phyloP scores from a whole-genome alignment of 2,329 filamentous ascomycete genomes.

The Scedosporium boydii region DNA sequence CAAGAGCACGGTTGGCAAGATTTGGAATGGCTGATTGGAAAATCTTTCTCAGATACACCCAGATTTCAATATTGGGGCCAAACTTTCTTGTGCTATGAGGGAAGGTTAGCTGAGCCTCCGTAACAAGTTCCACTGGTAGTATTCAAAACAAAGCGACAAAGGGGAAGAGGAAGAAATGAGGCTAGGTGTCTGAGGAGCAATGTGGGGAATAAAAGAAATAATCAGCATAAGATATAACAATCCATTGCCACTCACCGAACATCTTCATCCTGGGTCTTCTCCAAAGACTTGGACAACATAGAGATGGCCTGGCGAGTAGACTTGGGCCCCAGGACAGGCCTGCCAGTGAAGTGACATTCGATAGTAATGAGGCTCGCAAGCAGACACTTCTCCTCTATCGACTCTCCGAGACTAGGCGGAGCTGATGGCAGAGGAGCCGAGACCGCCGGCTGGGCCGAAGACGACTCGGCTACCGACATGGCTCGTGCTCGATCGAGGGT shows the following conservation, averaged over 20 bases:
- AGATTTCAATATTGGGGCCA: conserved; percentile 56
- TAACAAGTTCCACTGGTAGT: too few species aligned
- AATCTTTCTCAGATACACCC: conserved; percentile 54
- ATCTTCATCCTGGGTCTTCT: conserved; percentile 55
- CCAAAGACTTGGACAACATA: conserved; percentile 51
- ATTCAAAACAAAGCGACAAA: too few species aligned
- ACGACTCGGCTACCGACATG: conserved; percentile 9
- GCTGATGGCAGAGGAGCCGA: conserved; percentile 31
- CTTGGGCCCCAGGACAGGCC: conserved; percentile 46
- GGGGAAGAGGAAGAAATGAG: too few species aligned
- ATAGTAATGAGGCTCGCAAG: conserved; percentile 50
- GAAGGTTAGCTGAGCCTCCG: too few species aligned
- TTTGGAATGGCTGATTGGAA: conserved; percentile 52
- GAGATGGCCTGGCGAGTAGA: conserved; percentile 43
- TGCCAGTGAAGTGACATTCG: conserved; percentile 50
- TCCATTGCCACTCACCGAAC: conserved; percentile 37
- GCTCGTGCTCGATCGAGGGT: background rate
- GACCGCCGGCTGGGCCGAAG: conserved; percentile 8
- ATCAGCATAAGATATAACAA: background rate
- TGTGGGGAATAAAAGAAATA: background rate
- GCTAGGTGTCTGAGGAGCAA: background rate
- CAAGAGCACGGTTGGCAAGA: conserved; percentile 50
- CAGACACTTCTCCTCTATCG: conserved; percentile 56
- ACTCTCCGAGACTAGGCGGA: conserved; percentile 23
- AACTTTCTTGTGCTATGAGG: conserved; percentile 31